Conservation (phyloP, 1,139 yeast species). For the Protomyces inundatus region DNA sequence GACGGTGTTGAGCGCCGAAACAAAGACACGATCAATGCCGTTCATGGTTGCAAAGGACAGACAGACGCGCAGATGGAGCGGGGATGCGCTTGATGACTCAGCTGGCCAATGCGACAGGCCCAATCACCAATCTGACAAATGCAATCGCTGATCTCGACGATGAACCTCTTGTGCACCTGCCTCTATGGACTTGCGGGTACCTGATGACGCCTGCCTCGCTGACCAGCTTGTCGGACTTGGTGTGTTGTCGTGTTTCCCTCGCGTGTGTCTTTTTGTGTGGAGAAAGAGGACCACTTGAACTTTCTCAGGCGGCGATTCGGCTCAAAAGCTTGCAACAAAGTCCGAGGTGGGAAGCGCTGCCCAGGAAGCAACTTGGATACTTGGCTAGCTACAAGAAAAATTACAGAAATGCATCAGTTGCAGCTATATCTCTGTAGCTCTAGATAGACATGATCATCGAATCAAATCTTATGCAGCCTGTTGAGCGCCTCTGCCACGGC, state of each 20-base stretch:
- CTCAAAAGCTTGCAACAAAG: not conserved
- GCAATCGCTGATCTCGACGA: no score
- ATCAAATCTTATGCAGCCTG: no score
- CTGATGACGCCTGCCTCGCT: not conserved
- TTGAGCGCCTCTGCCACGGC: constrained; percentile 31
- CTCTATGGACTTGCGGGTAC: no score
- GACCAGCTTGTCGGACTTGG: not conserved
- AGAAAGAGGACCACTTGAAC: not conserved
- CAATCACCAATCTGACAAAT: no score
- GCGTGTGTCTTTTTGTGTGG: not conserved
- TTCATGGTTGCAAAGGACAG: not conserved
- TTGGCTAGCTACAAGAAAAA: no score
- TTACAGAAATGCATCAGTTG: no score
- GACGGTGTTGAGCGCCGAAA: constrained; percentile 73
- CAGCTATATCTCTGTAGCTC: no score
- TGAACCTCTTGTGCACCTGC: no score
- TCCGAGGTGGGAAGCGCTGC: no score
- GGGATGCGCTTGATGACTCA: not conserved
- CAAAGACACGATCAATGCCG: constrained; percentile 62
- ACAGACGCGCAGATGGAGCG: not conserved
- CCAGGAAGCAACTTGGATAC: no score
- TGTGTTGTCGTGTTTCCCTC: not conserved
- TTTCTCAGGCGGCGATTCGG: not conserved
- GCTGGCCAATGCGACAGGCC: not conserved
- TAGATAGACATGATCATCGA: no score